Evolutionary conservation across 495 filamentous ascomycete genomes (phyloP), one percentile per base, ranked within the genome.

Genomic region (Hypoxylon fuscum): DNA sequence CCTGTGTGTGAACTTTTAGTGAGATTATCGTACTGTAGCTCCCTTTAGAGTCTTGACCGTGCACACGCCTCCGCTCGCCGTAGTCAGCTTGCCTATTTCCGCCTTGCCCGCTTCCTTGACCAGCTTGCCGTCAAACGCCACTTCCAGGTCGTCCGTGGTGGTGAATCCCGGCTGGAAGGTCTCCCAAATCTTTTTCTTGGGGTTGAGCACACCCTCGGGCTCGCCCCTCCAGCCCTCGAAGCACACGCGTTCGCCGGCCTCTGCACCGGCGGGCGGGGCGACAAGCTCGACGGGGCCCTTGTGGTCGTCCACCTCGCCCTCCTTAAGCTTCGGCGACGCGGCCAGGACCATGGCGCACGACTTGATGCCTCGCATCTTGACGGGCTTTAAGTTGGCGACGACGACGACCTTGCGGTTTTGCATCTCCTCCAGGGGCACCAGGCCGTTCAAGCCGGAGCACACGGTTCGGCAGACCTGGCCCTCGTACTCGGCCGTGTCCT

Each of bases 131-230:
- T 82, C 76, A 54, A 81, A 82, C 10, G 82, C 91, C 25, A 96
- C 96, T 77, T 92, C 91, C 47, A 90, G 77, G 31, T 74, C 75
- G 3, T 85, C 84, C 12, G 89, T 96, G 11, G 94, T 98, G 17
- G 87, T 92, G 76, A 98, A 98, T 0, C 94, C 95, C 4, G 91
- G 91, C 79, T 97, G 93, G 78, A 96, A 89, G 9, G 82, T 91
- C 83, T 98, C 95, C 92, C 93, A 98, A 51, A 97, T 76, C 86
- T 97, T 97, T 86, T 97, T 97, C 88, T 98, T 98, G 37, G 96
- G 95, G 81, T 98, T 98, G 64, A 98, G 83, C 48, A 91, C 82
- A 60, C 87, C 87, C 81, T 98, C 93, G 8, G 96, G 95, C 83
- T 96, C 88, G 31, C 91, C 93, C 65, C 86, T 81, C 88, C 92